Conservation (phyloP, 129 eudicot genomes). For the Flaveria trinervia region DNA sequence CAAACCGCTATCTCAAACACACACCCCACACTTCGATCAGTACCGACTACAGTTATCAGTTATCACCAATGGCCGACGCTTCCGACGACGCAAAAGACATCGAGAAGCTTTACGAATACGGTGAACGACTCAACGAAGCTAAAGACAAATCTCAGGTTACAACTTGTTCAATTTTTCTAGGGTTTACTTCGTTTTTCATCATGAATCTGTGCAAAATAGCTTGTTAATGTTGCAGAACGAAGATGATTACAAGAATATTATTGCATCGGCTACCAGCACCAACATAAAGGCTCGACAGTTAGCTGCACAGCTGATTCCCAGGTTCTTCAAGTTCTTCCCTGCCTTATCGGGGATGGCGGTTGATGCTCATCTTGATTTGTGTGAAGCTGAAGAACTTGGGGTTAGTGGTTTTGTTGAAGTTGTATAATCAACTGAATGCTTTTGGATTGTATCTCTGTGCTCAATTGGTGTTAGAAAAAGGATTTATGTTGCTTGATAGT, state of each 20-base stretch:
- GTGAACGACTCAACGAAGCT: conserved; percentile 74
- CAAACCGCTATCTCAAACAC: conserved; percentile 18
- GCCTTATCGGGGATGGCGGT: conserved; percentile 56
- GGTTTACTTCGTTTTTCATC: conserved; percentile 34
- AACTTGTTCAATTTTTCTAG: conserved; percentile 31
- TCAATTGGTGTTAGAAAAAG: background rate
- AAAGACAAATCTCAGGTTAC: conserved; percentile 88
- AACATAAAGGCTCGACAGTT: conserved; percentile 76
- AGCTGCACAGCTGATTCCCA: conserved; percentile 90
- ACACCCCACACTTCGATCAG: conserved; percentile 3
- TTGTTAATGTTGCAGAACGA: conserved; percentile 46
- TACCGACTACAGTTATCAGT: background rate
- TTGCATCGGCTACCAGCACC: conserved; percentile 60
- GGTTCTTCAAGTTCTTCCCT: conserved; percentile 84
- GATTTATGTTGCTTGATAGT: background rate
- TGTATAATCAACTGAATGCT: background rate
- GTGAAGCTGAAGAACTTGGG: conserved; percentile 98
- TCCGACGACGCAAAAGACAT: conserved; percentile 64
- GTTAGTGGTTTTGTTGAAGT: conserved; percentile 38
- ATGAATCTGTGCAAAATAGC: conserved; percentile 5
- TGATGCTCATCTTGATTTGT: conserved; percentile 86
- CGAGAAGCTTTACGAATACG: conserved; percentile 88
- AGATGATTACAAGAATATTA: conserved; percentile 78
- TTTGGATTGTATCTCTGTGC: background rate
- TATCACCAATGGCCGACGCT: conserved; percentile 50